Base-by-base conservation (phyloP, 805 yeast genomes). In the Candida insectalens region DNA sequence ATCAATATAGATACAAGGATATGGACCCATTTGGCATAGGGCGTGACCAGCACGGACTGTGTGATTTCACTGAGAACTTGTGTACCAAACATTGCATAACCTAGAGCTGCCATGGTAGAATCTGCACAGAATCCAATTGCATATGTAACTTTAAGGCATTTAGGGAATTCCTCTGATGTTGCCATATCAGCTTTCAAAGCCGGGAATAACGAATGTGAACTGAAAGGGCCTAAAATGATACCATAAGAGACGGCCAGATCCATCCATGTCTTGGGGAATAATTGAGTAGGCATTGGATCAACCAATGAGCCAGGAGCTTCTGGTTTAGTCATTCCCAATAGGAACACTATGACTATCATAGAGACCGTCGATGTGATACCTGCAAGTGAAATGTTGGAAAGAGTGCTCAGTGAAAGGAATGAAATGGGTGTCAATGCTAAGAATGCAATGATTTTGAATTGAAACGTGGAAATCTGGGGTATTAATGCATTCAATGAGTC, bases 121-220 rank as follows among this genome's bases (percentile, higher is more conserved):
- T 82, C 88, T 21, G 80, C 67, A 9, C 63, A 29, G 40, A 73
- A 69, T 0, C 88, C 77, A 38, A 71, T 63, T 3, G 63, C 41
- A 49, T 78, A 82, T 1, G 83, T 72, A 12, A 71, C 52, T 25
- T 67, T 63, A 34, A 78, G 62, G 37, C 78, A 66, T 16, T 51
- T 49, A n/a, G 51, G 43, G 50, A 71, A 82, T 46, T 78, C 75
- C 19, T 59, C 42, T 3, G 89, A 88, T 43, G 74, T 80, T 35
- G 82, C 65, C 81, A 82, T 77, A 53, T 82, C 94, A 23, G 75
- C 66, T 50, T 74, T 77, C 34, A 82, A 62, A 43, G 82, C 82
- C 3, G 92, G 92, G 47, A 82, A 83, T 18, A 83, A 71, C 4
- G 92, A 84, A 56, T 83, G 92, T 0, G 92, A 89, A 5, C 92